These are phyloP conservation scores for Biscutella laevigata DNA, from an alignment of 441 rosid genomes.

Conservation along the genomic window DNA sequence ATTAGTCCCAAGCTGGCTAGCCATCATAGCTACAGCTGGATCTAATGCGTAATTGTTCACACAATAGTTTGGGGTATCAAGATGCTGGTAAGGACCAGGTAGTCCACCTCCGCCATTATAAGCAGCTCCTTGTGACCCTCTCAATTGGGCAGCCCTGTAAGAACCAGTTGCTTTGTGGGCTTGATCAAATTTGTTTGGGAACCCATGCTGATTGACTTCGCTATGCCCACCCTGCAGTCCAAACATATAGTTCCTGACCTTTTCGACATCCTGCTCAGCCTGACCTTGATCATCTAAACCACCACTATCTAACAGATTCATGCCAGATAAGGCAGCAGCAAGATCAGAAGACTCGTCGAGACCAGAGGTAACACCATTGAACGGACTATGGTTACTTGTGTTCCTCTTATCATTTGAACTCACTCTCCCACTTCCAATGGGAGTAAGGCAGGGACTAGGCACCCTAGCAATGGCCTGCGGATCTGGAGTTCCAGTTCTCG, in stretches of 20 bases:
- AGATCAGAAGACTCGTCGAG: constrained; percentile 46
- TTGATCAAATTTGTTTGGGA: constrained; percentile 44
- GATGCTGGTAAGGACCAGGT: constrained; percentile 47
- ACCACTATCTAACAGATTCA: constrained; percentile 53
- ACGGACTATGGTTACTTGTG: constrained; percentile 37
- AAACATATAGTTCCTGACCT: constrained; percentile 50
- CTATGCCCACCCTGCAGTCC: constrained; percentile 44
- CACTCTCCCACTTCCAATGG: constrained; percentile 72
- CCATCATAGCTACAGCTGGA: constrained; percentile 58
- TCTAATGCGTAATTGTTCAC: constrained; percentile 43
- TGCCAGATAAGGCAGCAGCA: constrained; percentile 52
- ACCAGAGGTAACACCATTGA: constrained; percentile 46
- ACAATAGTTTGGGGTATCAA: constrained; percentile 44
- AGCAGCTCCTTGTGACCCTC: constrained; percentile 53
- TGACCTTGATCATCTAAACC: constrained; percentile 38
- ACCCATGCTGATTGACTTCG: constrained; percentile 40
- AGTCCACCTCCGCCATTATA: constrained; percentile 43
- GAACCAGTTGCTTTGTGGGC: constrained; percentile 38
- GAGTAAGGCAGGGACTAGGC: constrained; percentile 81
- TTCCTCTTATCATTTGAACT: constrained; percentile 56
- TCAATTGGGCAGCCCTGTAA: constrained; percentile 40
- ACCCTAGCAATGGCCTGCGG: constrained; percentile 67
- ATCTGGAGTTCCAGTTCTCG: constrained; percentile 83
- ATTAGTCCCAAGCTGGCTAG: constrained; percentile 51
- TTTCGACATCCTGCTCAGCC: constrained; percentile 41